Evolutionary conservation across 345 rosid species (phyloP), one percentile per base, ranked within the genome.

Genomic region (Heritiera littoralis): DNA sequence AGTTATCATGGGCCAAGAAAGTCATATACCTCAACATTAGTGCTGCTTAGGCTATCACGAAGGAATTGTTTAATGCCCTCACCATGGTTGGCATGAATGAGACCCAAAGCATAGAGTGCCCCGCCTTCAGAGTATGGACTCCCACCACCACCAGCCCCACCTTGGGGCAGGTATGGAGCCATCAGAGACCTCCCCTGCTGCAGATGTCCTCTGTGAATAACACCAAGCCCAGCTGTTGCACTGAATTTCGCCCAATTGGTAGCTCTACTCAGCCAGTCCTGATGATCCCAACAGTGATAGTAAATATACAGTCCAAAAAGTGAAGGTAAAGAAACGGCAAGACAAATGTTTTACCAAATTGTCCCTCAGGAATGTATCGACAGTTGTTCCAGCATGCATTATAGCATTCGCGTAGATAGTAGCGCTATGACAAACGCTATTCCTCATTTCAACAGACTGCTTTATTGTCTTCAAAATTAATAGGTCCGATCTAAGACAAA

Each of bases 341-440:
- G 69, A 81, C 49, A 66, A 66, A 30, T 32, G 28, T 17, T 70
- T 81, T 83, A 97, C 99, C 92, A 94, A 80, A 86, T 97, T 97
- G 77, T 97, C 99, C 88, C 98, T 91, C 49, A 97, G 91, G 85
- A 97, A 97, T 3, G 99, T 97, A 83, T 97, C 98, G 76, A 97
- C 99, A 45, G 99, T 94, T 38, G 99, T 97, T 78, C 99, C 99
- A 85, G 99, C 99, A 86, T 97, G 99, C 99, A 97, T 97, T 71
- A 97, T 89, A 40, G 99, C 99, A 87, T 97, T 94, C 28, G 99
- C 94, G 85, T 93, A 92, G 80, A 97, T 94, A 77, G 98, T 97
- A 43, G 99, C 99, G 83, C 99, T 97, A 77, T 97, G 99, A 76
- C 99, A 97, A 64, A 97, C 98, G 80, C 99, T 94, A 81, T 97